Conservation (phyloP, 139 green algal genomes). For the Asterochloris erici region DNA sequence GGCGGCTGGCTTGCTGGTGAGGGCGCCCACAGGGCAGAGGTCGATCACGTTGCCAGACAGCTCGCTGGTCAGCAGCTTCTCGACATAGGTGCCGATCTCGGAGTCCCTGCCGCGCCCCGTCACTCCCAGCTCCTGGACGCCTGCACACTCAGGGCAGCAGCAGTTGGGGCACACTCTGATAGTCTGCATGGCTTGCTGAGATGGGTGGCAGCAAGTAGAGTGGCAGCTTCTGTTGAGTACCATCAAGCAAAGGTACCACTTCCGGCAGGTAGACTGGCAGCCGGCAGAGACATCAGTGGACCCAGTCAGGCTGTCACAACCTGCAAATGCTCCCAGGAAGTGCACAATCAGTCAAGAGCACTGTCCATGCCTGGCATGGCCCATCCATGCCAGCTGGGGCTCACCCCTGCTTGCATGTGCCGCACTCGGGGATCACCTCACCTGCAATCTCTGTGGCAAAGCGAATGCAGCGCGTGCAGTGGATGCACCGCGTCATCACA, state of each 20-base stretch:
- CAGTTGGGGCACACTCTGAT: not conserved
- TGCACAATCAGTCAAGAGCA: too few relatives aligned
- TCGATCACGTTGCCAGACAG: conserved; percentile 98
- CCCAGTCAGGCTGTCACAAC: not conserved
- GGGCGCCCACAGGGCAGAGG: conserved; percentile 95
- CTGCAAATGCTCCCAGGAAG: not conserved
- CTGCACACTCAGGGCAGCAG: conserved; percentile 24
- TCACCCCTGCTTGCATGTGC: too few relatives aligned
- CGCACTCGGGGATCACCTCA: not conserved
- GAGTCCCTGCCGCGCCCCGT: conserved; percentile 84
- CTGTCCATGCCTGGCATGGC: too few relatives aligned
- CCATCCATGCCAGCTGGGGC: not conserved
- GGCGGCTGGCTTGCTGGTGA: conserved; percentile 95
- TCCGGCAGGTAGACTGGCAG: not conserved
- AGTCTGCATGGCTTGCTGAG: not conserved
- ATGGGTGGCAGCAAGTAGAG: not conserved
- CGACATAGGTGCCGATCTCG: conserved; percentile 97
- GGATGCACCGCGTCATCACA: conserved; percentile 97
- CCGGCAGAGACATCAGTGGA: not conserved
- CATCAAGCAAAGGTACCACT: not conserved
- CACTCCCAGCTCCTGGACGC: conserved; percentile 92
- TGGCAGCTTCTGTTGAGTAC: not conserved
- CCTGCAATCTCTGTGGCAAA: conserved; percentile 92
- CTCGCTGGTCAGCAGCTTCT: conserved; percentile 87
- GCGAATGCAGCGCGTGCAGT: conserved; percentile 95